Percentiles rank a stretch among this genome's conserved stretches.
phyloP scores from a whole-genome alignment of 2,329 filamentous ascomycete genomes.

The Blumeriella jaapii region DNA sequence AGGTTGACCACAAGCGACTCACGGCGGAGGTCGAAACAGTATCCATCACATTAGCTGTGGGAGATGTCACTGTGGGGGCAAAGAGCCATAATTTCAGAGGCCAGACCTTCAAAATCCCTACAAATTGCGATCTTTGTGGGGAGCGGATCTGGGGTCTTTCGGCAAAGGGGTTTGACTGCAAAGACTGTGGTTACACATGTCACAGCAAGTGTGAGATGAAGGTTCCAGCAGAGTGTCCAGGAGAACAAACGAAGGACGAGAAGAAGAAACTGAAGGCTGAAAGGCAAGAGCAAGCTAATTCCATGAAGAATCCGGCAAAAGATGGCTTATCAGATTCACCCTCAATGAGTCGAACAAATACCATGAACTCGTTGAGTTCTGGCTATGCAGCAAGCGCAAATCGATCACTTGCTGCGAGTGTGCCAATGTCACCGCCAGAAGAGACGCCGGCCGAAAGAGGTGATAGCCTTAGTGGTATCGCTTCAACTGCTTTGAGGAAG shows the following conservation, averaged over 20 bases:
- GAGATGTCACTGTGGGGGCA: constrained; percentile 83
- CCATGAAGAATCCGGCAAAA: constrained; percentile 23
- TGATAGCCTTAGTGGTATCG: constrained; percentile 14
- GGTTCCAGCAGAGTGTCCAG: constrained; percentile 88
- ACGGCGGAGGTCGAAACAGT: constrained; percentile 88
- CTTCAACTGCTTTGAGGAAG: constrained; percentile 32
- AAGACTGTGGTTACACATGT: constrained; percentile 94
- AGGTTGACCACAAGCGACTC: constrained; percentile 70
- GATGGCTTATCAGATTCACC: constrained; percentile 51
- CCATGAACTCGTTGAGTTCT: constrained; percentile 81
- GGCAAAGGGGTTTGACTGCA: constrained; percentile 91
- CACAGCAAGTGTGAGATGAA: constrained; percentile 99
- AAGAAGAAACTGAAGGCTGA: constrained; percentile 86
- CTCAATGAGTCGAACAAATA: constrained; percentile 62
- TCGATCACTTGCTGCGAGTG: constrained; percentile 57
- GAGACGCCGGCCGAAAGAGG: constrained; percentile 34
- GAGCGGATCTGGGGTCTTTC: constrained; percentile 96
- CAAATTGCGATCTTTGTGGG: constrained; percentile 92
- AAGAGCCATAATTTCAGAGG: constrained; percentile 96
- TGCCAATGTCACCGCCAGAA: constrained; percentile 37
- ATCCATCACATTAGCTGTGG: constrained; percentile 82
- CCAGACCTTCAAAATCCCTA: constrained; percentile 99
- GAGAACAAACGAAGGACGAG: constrained; percentile 87
- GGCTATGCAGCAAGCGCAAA: constrained; percentile 73
- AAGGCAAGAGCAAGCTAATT: constrained; percentile 66